Base-by-base conservation (phyloP, 1,284 basidiomycete genomes). In the Cryptococcus amylolentus region DNA sequence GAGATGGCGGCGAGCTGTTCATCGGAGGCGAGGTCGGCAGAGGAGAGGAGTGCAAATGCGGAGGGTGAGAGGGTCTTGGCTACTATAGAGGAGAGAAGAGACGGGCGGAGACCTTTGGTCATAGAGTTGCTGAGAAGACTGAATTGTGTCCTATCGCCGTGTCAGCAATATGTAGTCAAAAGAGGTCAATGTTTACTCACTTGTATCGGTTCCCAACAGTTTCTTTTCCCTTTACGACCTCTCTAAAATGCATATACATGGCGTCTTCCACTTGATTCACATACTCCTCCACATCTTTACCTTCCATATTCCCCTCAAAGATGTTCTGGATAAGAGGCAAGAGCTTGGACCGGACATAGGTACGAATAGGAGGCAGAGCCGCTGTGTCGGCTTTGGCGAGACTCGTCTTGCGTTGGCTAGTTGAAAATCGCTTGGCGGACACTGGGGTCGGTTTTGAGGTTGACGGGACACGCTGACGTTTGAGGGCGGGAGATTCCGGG, bases 121-220 rank as follows among this genome's bases (percentile, higher is more conserved):
- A 76, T 58, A 5, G 74, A 69, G 3, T 63, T 62, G 43, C 53
- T 46, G 27, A 76, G 60, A 4, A 71, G 62, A 51, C 68, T 71
- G 63, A 70, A 73, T 61, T 76, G 74, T 1, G 66, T 63, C 47
- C 73, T 75, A 55, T 42, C 58, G 57, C 45, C 52, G 12, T 7
- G 23, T 28, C 14, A 27, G 4, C 14, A 49, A 14, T 4, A n/a
- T 16, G 13, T 14, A 28, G 20, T 12, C 4, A 27, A 39, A 27
- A 16, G 18, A 9, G 37, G 2, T 12, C 9, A 28, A 3, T 12
- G 9, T n/a, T 8, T 16, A 64, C 72, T 66, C 64, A 73, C 71
- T 76, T 76, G 62, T 76, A 76, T 27, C 66, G 56, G 0, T 49
- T 62, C 4, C 69, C 72, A 5, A 68, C 68, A 16, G 57, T 57